These are phyloP conservation scores for Candida railenensis DNA, from an alignment of 805 yeast genomes.

Conservation along the genomic window DNA sequence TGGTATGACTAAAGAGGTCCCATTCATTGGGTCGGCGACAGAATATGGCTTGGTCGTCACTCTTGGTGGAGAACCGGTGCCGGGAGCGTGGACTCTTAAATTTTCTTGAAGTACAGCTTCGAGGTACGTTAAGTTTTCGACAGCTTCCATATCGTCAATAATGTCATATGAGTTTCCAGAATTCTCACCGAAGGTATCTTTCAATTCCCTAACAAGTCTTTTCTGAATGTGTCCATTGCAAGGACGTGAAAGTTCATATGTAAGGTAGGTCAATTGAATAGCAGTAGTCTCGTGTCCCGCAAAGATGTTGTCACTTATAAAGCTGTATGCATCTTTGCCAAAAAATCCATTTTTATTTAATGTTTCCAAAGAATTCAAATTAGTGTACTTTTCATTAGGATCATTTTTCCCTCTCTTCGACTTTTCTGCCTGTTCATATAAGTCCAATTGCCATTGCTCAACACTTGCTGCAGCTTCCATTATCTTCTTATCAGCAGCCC, in stretches of 20 bases:
- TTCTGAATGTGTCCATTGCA: conserved; percentile 45
- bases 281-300: conserved; percentile 82
- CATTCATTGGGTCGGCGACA: conserved; percentile 24
- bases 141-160: conserved; percentile 31
- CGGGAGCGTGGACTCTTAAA: conserved; percentile 62
- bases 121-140: conserved; percentile 57
- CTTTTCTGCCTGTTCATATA: conserved; percentile 34
- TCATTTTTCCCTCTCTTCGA: conserved; percentile 21
- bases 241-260: conserved; percentile 59
- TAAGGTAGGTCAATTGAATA: conserved; percentile 56
- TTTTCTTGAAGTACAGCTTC: conserved; percentile 64
- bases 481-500: conserved; percentile 44
- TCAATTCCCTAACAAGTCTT: conserved; percentile 47
- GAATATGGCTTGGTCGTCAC: conserved; percentile 32
- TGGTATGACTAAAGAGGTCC: conserved; percentile 38
- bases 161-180: conserved; percentile 11
- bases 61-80: conserved; percentile 74
- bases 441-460: conserved; percentile 45
- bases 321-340: conserved; percentile 37
- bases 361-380: conserved; percentile 32
- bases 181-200: conserved; percentile 30
- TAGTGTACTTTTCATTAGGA: conserved; percentile 10
- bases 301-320: conserved; percentile 59
- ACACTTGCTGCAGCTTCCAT: conserved; percentile 37
- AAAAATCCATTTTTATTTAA: conserved; percentile 29